Evolutionary conservation across 139 green algal species (phyloP), one percentile per base, ranked within the genome.

Genomic region (Chlorella sp.): DNA sequence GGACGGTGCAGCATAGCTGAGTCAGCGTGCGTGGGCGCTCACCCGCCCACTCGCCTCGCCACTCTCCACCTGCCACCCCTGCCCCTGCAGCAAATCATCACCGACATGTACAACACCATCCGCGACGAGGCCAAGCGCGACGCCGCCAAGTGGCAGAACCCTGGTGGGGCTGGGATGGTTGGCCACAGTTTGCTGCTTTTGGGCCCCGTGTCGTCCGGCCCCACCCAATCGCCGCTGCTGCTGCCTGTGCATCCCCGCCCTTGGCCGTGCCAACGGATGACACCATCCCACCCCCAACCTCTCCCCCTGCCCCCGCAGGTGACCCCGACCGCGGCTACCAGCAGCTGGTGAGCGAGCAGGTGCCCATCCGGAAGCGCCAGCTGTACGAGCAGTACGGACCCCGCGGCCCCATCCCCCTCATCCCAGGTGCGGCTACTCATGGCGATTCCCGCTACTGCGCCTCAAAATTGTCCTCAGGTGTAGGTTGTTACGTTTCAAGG

Each of bases 311-410:
- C 51, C 38, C 51, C 56, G 75, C 80, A 67, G 80, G 86, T 41
- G 81, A 88, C 74, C 85, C 90, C 28, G 87, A 89, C 32, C 62
- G 82, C 4, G 95, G 95, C 20, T 95, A 93, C 65, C 41, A 85
- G 81, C 91, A 95, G 69, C 81, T 95, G 3, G 78, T 94, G 12
- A 64, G 69, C n/a, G 89, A 94, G 65, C 88, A 93, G 85, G 39
- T 95, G 17, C 92, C 92, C 32, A 67, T 86, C 32, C 76, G 92
- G 18, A 86, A 83, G 51, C 17, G 88, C 32, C 93, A 95, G 86
- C 87, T 96, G 44, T 93, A 89, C 47, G 75, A 91, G 34, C 85
- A 57, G 18, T 94, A 95, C 39, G 88, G 92, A 20, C 82, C 85
- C 18, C 36, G 41, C 26, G 92, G 92, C 0, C 23, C 83, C 44